phyloP scores from a whole-genome alignment of 345 rosid genomes.

The Moringa oleifera region DNA sequence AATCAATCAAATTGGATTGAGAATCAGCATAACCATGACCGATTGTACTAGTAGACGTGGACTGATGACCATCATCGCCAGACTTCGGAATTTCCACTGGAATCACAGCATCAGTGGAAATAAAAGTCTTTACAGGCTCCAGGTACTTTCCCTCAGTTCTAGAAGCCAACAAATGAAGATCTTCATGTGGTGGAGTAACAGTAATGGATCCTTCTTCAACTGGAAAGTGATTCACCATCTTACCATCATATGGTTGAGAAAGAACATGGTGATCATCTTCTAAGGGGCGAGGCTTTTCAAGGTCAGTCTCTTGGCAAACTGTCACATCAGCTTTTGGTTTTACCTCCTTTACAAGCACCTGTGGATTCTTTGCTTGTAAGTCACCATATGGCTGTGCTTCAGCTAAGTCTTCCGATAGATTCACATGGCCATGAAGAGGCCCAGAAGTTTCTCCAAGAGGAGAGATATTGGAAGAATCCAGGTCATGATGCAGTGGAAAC shows the following conservation, averaged over 20 bases:
- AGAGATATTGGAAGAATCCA: conserved; percentile 32
- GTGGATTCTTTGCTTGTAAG: conserved; percentile 34
- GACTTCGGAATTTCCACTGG: conserved; percentile 31
- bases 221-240: conserved; percentile 31
- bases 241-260: conserved; percentile 25
- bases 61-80: conserved; percentile 38
- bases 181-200: conserved; percentile 26
- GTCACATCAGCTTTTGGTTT: conserved; percentile 32
- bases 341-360: conserved; percentile 27
- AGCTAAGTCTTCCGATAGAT: conserved; percentile 33
- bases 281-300: conserved; percentile 23
- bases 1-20: conserved; percentile 44
- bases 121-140: conserved; percentile 33
- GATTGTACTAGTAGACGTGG: conserved; percentile 30
- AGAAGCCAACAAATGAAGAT: conserved; percentile 26
- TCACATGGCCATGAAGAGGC: conserved; percentile 33
- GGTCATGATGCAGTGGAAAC: conserved; percentile 35
- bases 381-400: conserved; percentile 32
- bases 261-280: conserved; percentile 26
- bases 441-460: conserved; percentile 28
- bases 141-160: conserved; percentile 23
- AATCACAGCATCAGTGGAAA: conserved; percentile 38
- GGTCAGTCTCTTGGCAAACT: conserved; percentile 26
- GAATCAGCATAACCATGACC: conserved; percentile 37
- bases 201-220: conserved; percentile 32